These are phyloP conservation scores for Monosporascus sp. DNA, from an alignment of 2,329 filamentous ascomycete genomes.

Conservation along the genomic window DNA sequence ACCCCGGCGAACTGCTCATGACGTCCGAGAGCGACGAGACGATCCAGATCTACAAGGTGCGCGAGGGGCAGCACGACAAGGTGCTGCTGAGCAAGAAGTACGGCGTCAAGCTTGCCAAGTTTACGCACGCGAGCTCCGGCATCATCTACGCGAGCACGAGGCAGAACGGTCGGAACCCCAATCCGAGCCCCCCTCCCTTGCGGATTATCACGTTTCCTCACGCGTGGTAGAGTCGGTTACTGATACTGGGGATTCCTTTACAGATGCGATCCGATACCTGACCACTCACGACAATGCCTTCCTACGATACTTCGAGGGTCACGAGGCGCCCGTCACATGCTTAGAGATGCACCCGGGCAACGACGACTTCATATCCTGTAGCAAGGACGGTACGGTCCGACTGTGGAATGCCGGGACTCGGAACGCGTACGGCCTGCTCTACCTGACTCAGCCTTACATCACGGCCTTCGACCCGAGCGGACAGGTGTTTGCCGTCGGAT, in stretches of 20 bases:
- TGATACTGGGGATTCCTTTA: background rate
- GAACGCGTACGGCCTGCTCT: constrained; percentile 73
- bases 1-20: constrained; percentile 87
- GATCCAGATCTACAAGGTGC: constrained; percentile 91
- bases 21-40: constrained; percentile 91
- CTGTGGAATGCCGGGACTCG: constrained; percentile 85
- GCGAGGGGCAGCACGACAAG: constrained; percentile 85
- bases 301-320: constrained; percentile 92
- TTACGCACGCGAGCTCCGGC: constrained; percentile 85
- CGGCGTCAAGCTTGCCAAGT: constrained; percentile 87
- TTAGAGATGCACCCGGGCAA: constrained; percentile 78
- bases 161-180: constrained; percentile 61
- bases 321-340: constrained; percentile 77
- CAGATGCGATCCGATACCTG: constrained; percentile 78
- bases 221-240: background rate
- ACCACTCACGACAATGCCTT: constrained; percentile 95
- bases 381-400: constrained; percentile 83
- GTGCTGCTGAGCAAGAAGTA: constrained; percentile 93
- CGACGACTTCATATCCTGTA: constrained; percentile 90
- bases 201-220: background rate
- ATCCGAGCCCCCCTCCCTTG: background rate
- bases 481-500: constrained; percentile 84
- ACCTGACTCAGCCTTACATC: constrained; percentile 75
- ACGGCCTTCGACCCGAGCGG: constrained; percentile 90
- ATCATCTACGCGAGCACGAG: constrained; percentile 96